Base-by-base conservation (phyloP, 1,139 yeast genomes). In the Entelexis paramagnoliae region DNA sequence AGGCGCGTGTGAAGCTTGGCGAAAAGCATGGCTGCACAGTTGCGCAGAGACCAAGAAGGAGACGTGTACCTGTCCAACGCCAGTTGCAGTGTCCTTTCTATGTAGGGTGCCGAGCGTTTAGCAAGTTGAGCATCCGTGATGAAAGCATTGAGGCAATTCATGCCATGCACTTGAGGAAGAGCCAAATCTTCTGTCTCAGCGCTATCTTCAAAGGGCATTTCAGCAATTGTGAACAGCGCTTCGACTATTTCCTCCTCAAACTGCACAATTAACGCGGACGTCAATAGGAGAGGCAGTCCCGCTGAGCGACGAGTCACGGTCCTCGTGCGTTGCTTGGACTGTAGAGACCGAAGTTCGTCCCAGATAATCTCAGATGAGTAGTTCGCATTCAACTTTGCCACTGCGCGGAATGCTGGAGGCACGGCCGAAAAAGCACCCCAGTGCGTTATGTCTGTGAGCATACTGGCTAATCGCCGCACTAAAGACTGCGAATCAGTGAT, bases 21-120 rank as follows among this genome's bases (percentile, higher is more conserved):
- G 64, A 88, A 91, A 40, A 91, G 72, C 97, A 91, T 91, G 29
- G 89, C 83, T 0, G 95, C 87, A 66, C 96, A 86, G 65, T 91
- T 91, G 61, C 96, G 73, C 32, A 91, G 75, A 0, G 95, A 80
- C 97, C 97, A 89, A 32, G 79, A 72, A 0, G 73, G 69, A 4
- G 85, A 78, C 1, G 77, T 73, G 65, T 89, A 86, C 36, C 80
- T 75, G 1, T 68, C 60, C 40, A 91, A 71, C 0, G 94, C 73
- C 24, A 86, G 65, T 24, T 73, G 73, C 38, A 89, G 68, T 0
- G 85, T 81, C 14, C 68, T 67, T 53, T 80, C 81, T 10, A 83
- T 73, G 62, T 72, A 80, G 2, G 66, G 65, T 0, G 74, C 66
- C n/a, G 83, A 75, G 1, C 72, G 67, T 2, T 70, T 72, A 0